Conservation (phyloP, 1,139 yeast species). For the Kurtzmaniella quercitrusa region DNA sequence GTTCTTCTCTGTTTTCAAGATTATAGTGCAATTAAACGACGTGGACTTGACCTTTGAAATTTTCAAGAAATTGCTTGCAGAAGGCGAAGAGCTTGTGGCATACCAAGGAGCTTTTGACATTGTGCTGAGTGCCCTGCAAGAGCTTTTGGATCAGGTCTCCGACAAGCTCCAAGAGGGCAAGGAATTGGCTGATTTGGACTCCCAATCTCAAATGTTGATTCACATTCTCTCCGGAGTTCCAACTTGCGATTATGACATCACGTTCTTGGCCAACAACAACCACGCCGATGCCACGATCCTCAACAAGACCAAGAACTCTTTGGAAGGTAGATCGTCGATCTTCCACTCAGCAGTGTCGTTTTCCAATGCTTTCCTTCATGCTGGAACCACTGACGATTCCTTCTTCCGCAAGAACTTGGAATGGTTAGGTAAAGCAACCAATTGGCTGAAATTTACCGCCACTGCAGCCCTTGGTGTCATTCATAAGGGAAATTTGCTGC, state of each 20-base stretch:
- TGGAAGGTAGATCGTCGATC: constrained; percentile 90
- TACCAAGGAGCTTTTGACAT: constrained; percentile 95
- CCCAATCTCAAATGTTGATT: constrained; percentile 39
- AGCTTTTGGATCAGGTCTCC: constrained; percentile 64
- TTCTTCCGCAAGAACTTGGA: constrained; percentile 88
- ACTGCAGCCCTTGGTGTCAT: constrained; percentile 98
- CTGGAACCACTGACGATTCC: constrained; percentile 94
- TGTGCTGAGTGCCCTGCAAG: constrained; percentile 92
- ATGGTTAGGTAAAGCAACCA: constrained; percentile 95
- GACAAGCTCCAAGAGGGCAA: constrained; percentile 38
- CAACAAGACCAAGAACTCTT: constrained; percentile 71
- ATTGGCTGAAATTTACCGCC: constrained; percentile 97
- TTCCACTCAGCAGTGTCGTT: constrained; percentile 96
- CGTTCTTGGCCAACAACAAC: constrained; percentile 82
- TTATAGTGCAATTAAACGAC: constrained; percentile 86
- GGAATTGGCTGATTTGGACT: constrained; percentile 24
- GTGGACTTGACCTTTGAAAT: constrained; percentile 61
- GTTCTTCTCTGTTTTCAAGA: constrained; percentile 72
- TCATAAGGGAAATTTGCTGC: constrained; percentile 90
- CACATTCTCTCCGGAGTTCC: constrained; percentile 88
- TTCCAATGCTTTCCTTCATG: constrained; percentile 91
- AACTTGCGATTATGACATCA: constrained; percentile 87
- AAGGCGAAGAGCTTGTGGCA: constrained; percentile 51
- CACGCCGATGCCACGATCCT: constrained; percentile 81
- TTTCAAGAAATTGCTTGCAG: constrained; percentile 54